Base-by-base conservation (phyloP, 305 asterid species). In the Fraxinus angustifolia region DNA sequence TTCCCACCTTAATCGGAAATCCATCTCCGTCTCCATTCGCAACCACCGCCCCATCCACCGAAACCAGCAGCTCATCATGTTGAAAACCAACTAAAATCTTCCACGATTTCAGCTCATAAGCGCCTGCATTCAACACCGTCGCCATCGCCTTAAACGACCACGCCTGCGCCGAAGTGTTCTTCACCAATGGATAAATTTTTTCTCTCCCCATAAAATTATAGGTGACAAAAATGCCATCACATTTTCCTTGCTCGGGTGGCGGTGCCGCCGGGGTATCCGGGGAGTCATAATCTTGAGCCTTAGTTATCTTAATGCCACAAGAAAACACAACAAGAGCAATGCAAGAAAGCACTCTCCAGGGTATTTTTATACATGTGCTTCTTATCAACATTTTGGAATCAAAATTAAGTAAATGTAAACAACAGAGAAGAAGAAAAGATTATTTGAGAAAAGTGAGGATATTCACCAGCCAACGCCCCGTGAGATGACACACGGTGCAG, bases 81-180 rank as follows among this genome's bases (percentile, higher is more conserved):
- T 92, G 97, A 72, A 94, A 93, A 1, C 92, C 91, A 1, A 94
- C 53, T 8, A 68, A 78, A 19, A 88, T 86, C 87, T 88, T 89
- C 98, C 98, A 94, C 0, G 89, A 79, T 72, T 90, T 92, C 53
- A 93, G 83, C 89, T 91, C 98, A 14, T 53, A 16, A 1, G 88
- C 30, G 3, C 96, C 97, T 0, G 91, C 88, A 77, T 94, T 94
- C 40, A 88, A 38, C 17, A 93, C 83, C 0, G 87, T 62, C 2
- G 90, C 86, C 76, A 28, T 80, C 3, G 97, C 78, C 83, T 85
- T 77, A 65, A 94, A 94, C 0, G 97, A 78, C 97, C 97, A 94
- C 0, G 98, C 90, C 87, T 94, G 98, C 0, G 94, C 97, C 0
- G 97, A 73, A n/a, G 88, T 92, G 76, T 94, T 94, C 83, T 89